A percentile compares a stretch with the other conserved stretches of the same genome.
Evolutionary conservation across 441 rosid genomes (phyloP).

Genomic region (Arabidopsis lyrata): DNA sequence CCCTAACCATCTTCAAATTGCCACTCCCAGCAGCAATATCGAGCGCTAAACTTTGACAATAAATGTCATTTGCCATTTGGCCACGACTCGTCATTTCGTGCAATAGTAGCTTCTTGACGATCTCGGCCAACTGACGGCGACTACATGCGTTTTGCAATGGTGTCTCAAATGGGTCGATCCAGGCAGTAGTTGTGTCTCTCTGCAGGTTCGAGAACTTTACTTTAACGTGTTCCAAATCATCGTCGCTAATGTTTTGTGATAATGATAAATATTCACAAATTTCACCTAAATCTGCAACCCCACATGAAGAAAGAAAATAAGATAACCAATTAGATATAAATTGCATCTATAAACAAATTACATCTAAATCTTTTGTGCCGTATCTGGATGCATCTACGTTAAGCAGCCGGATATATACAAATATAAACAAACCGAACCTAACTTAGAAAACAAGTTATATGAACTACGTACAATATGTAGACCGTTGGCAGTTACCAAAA

Average conservation of each 20-base stretch:
- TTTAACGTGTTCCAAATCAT: not conserved
- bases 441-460: not conserved
- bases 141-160: not conserved
- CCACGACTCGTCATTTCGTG: not conserved
- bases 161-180: not conserved
- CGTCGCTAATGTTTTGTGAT: not conserved
- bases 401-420: not conserved
- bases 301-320: not conserved
- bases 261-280: not conserved
- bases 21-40: conserved; percentile 19
- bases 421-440: not conserved
- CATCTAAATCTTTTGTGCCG: not conserved
- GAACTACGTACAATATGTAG: not conserved
- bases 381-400: not conserved
- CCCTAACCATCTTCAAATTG: not conserved
- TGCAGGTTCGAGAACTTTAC: not conserved
- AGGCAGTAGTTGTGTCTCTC: not conserved
- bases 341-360: not conserved
- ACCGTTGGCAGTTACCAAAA: not conserved
- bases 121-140: not conserved
- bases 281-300: not conserved
- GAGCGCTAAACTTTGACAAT: not conserved
- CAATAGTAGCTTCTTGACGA: conserved; percentile 6
- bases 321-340: not conserved
- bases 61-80: accelerated